phyloP scores from a whole-genome alignment of 805 yeast species.

The Scheffersomyces spartinae region DNA sequence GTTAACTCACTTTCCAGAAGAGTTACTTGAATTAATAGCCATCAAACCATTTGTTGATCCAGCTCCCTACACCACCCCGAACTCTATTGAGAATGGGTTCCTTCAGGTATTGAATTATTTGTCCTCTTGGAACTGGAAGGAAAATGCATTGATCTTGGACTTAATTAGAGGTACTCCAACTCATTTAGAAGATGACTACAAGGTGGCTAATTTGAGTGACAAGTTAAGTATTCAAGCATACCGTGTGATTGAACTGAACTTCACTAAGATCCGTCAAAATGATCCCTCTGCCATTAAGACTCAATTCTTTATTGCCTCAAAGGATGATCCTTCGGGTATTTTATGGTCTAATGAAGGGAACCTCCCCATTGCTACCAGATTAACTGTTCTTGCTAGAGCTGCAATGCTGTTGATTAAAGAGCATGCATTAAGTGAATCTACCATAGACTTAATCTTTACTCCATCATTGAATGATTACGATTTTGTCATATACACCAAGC shows the following conservation, averaged over 20 bases:
- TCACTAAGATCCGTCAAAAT: constrained; percentile 52
- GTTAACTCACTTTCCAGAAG: constrained; percentile 61
- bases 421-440: constrained; percentile 22
- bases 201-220: constrained; percentile 41
- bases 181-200: constrained; percentile 3
- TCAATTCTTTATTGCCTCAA: constrained; percentile 76
- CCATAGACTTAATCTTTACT: constrained; percentile 51
- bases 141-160: constrained; percentile 73
- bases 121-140: constrained; percentile 90
- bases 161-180: constrained; percentile 34
- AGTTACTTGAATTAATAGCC: constrained; percentile 71
- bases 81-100: constrained; percentile 72
- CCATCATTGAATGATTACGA: constrained; percentile 83
- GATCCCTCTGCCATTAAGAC: constrained; percentile 77
- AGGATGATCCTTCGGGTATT: constrained; percentile 77
- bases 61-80: constrained; percentile 74
- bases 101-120: constrained; percentile 59
- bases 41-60: constrained; percentile 79
- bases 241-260: constrained; percentile 52
- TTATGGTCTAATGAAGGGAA: constrained; percentile 56
- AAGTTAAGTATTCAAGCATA: constrained; percentile 48
- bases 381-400: constrained; percentile 78
- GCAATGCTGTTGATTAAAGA: constrained; percentile 44
- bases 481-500: constrained; percentile 53
- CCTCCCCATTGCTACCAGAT: constrained; percentile 76